Percentiles rank a stretch among this genome's conserved stretches.
Conservation (phyloP, 31 red algal species). For the Asparagopsis taxiformis region DNA sequence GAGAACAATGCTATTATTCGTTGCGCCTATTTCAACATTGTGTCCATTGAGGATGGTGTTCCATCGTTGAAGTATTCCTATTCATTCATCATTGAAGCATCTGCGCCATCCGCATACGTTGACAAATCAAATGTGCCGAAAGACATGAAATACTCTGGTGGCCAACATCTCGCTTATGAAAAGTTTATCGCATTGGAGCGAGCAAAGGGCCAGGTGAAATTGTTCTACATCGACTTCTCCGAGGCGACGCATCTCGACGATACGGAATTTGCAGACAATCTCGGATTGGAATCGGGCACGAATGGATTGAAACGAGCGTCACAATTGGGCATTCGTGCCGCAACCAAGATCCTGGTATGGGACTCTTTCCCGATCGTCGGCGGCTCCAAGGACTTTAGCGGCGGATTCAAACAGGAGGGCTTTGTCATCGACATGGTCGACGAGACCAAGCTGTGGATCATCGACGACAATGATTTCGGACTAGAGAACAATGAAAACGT, state of each 20-base stretch:
- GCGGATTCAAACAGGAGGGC: constrained; percentile 55
- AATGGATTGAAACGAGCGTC: constrained; percentile 27
- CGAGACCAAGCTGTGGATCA: constrained; percentile 28
- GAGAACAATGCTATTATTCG: constrained; percentile 54
- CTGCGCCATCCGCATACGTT: constrained; percentile 20
- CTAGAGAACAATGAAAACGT: constrained; percentile 12
- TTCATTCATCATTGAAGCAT: constrained; percentile 49
- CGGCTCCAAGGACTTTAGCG: constrained; percentile 42
- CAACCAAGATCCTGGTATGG: constrained; percentile 42
- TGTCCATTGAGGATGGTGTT: constrained; percentile 6
- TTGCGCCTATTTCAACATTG: constrained; percentile 28
- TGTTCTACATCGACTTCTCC: constrained; percentile 40
- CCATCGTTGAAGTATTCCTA: constrained; percentile 23
- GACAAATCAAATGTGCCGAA: constrained; percentile 3
- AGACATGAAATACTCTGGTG: constrained; percentile 52
- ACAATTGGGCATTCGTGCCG: constrained; percentile 42
- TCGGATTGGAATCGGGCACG: constrained; percentile 35
- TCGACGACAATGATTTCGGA: constrained; percentile 77
- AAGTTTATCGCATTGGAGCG: constrained; percentile 61
- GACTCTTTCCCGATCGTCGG: constrained; percentile 42
- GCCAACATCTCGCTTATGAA: constrained; percentile 6
- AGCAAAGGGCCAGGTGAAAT: constrained; percentile 60
- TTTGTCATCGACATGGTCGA: constrained; percentile 55
- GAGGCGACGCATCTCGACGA: constrained; percentile 37
- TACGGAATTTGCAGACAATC: constrained; percentile 45